Conservation (phyloP, 441 rosid genomes). For the Arabidopsis lyrata region DNA sequence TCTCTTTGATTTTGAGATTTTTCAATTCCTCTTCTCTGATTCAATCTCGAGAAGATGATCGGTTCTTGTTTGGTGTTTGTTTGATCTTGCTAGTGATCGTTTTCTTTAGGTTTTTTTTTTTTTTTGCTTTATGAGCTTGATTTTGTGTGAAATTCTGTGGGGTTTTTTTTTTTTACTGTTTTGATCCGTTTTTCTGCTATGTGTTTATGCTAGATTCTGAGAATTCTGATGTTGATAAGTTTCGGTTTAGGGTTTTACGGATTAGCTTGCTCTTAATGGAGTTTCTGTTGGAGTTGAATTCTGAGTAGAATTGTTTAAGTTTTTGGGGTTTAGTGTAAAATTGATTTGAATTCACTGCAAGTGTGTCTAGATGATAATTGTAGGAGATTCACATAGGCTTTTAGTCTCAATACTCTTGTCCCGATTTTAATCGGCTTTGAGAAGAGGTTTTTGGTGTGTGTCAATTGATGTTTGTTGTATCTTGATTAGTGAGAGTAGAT, state of each 20-base stretch:
- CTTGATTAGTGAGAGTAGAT: background rate
- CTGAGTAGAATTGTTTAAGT: background rate
- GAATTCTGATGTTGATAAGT: constrained; percentile 18
- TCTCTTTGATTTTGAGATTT: constrained; percentile 17
- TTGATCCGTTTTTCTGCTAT: constrained; percentile 8
- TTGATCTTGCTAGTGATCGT: constrained; percentile 31
- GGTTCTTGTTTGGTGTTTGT: constrained; percentile 6
- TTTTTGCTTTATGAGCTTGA: too few species aligned
- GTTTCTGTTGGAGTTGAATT: constrained; percentile 10
- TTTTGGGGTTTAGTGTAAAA: background rate
- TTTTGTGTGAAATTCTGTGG: background rate
- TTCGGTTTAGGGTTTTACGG: constrained; percentile 38
- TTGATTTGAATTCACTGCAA: background rate
- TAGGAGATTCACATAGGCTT: background rate
- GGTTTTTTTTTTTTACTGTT: background rate
- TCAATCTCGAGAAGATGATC: constrained; percentile 22
- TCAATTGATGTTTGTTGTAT: constrained; percentile 10
- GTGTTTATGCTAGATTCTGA: constrained; percentile 31
- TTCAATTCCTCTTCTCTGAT: constrained; percentile 19
- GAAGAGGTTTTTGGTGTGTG: constrained; percentile 9
- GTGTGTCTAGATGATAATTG: constrained; percentile 15
- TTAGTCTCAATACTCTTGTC: background rate
- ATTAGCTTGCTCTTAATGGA: background rate
- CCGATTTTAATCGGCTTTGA: background rate
- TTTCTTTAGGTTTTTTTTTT: constrained; percentile 23